Conservation (phyloP, 371 early-diverging fungal genomes). For the Ordospora pajunii region DNA sequence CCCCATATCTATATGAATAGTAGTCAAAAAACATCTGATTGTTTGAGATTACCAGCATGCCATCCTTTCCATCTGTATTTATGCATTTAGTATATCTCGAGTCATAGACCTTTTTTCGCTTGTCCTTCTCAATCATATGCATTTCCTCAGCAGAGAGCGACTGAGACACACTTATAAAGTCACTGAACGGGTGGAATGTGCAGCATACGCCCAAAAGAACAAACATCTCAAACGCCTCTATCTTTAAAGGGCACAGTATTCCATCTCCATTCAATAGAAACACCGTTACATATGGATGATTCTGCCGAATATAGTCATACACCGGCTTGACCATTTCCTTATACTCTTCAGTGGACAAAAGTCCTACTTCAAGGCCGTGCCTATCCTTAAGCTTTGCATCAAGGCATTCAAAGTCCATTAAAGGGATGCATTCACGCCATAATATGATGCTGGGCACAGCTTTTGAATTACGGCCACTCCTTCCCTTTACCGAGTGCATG, state of each 20-base stretch:
- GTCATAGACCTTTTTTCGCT: background rate
- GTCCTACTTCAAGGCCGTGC: background rate
- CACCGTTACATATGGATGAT: background rate
- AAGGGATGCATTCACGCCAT: background rate
- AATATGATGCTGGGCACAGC: background rate
- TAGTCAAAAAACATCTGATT: conserved; percentile 8
- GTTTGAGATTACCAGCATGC: conserved; percentile 2
- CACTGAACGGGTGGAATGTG: conserved; percentile 5
- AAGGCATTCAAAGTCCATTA: background rate
- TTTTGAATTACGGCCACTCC: no score
- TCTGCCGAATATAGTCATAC: conserved; percentile 3
- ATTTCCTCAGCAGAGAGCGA: background rate
- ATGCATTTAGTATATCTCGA: background rate
- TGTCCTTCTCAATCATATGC: background rate
- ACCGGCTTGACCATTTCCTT: background rate
- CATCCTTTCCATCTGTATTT: background rate
- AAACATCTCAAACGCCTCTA: background rate
- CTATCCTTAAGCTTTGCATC: background rate
- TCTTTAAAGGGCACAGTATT: conserved; percentile 14
- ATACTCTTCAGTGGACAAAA: conserved; percentile 8
- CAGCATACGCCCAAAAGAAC: conserved; percentile 5
- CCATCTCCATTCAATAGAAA: conserved; percentile 11
- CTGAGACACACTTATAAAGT: background rate
- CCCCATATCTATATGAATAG: background rate
- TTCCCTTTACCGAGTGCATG: background rate